These are phyloP conservation scores for Diutina siamensis DNA, from an alignment of 1,139 yeast genomes.

Conservation along the genomic window DNA sequence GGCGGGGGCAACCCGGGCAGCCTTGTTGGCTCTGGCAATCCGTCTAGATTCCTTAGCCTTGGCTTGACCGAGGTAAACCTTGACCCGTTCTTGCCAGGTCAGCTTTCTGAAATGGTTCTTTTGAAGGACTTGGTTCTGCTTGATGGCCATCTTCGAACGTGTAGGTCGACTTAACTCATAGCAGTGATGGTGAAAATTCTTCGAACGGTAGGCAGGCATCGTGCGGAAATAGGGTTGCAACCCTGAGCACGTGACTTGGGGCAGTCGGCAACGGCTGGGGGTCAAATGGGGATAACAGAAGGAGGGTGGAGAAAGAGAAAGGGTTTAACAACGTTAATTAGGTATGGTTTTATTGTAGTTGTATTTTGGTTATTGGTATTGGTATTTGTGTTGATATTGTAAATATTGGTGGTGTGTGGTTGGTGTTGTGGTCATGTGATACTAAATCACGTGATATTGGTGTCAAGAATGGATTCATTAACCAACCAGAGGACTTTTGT, in stretches of 20 bases:
- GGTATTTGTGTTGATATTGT: too few species aligned
- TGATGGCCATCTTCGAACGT: conserved; percentile 58
- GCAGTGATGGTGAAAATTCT: conserved; percentile 1
- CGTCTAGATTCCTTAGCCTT: conserved; percentile 98
- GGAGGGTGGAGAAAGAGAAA: too few species aligned
- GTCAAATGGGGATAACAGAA: too few species aligned
- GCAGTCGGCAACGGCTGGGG: not conserved
- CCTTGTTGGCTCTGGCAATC: conserved; percentile 85
- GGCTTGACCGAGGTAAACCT: conserved; percentile 98
- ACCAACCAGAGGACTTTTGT: too few species aligned
- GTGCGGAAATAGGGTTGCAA: not conserved
- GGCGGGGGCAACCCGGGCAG: conserved; percentile 94
- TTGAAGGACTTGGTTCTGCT: conserved; percentile 96
- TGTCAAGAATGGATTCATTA: too few species aligned
- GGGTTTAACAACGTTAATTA: too few species aligned
- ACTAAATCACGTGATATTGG: too few species aligned
- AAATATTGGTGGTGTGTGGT: too few species aligned
- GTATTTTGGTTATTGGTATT: too few species aligned
- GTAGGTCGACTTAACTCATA: conserved; percentile 2
- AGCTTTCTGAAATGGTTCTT: conserved; percentile 97
- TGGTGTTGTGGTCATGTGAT: too few species aligned
- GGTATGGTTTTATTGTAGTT: too few species aligned
- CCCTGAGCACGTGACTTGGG: not conserved
- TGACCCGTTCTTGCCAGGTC: conserved; percentile 98
- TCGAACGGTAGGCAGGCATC: not conserved